These are phyloP conservation scores for Lippia alba DNA, from an alignment of 305 asterid genomes.

Conservation along the genomic window DNA sequence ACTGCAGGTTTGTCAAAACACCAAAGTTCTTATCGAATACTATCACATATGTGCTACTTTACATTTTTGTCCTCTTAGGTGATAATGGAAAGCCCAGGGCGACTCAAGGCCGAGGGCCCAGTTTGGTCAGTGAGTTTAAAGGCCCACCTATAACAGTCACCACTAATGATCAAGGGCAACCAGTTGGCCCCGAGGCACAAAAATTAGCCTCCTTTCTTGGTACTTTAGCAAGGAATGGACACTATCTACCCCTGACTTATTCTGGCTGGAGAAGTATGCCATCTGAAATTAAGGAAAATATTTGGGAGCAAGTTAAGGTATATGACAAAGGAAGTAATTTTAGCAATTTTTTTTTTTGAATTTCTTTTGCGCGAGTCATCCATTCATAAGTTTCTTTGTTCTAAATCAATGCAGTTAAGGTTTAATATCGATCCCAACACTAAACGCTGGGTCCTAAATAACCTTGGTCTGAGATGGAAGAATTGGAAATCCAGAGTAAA, in stretches of 20 bases:
- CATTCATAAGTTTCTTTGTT: neutral
- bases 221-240: conserved; percentile 44
- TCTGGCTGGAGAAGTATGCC: conserved; percentile 50
- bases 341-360: neutral
- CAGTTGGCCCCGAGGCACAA: conserved; percentile 43
- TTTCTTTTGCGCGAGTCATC: conserved; percentile 7
- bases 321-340: conserved; percentile 9
- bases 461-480: conserved; percentile 46
- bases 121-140: conserved; percentile 27
- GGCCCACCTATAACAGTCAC: conserved; percentile 31
- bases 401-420: conserved; percentile 35
- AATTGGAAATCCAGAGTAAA: conserved; percentile 45
- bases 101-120: conserved; percentile 40
- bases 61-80: conserved; percentile 8
- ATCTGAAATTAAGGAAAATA: conserved; percentile 40
- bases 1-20: conserved; percentile 16
- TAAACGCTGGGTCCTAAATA: conserved; percentile 42
- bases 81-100: conserved; percentile 1
- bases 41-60: neutral
- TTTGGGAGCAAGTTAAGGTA: conserved; percentile 54
- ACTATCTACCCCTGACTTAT: conserved; percentile 44
- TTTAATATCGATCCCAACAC: conserved; percentile 44
- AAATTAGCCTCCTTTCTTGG: conserved; percentile 47
- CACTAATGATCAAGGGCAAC: conserved; percentile 46
- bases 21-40: neutral